phyloP scores from a whole-genome alignment of 345 rosid species.

The Odontarrhena argentea region DNA sequence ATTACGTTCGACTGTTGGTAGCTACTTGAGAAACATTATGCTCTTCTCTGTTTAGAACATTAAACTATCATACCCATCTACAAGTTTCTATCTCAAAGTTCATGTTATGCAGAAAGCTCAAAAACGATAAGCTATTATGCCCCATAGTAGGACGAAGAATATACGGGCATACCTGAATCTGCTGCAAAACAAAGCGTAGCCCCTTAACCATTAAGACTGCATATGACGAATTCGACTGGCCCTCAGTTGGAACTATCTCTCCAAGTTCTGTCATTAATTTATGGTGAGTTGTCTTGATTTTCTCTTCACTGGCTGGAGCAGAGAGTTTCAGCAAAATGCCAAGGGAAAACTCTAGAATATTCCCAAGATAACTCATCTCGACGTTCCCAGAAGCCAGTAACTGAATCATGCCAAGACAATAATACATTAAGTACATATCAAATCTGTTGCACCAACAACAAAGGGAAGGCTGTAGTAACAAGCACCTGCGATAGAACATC shows the following conservation, averaged over 20 bases:
- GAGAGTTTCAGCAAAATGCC: slow-evolving; percentile 76
- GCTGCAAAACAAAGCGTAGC: slow-evolving; percentile 78
- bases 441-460: slow-evolving; percentile 13
- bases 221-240: slow-evolving; percentile 48
- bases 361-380: slow-evolving; percentile 72
- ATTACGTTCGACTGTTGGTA: slow-evolving; percentile 8
- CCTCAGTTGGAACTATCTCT: slow-evolving; percentile 53
- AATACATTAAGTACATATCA: slow-evolving; percentile 16
- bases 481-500: slow-evolving; percentile 75
- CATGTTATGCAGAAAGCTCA: not conserved
- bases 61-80: not conserved
- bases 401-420: slow-evolving; percentile 41
- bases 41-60: not conserved
- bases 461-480: not conserved
- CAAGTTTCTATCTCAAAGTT: not conserved
- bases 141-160: not conserved
- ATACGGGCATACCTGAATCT: slow-evolving; percentile 65
- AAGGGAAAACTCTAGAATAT: slow-evolving; percentile 71
- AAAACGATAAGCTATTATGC: not conserved
- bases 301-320: slow-evolving; percentile 69
- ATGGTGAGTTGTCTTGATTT: slow-evolving; percentile 56
- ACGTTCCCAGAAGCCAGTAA: slow-evolving; percentile 72
- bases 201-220: slow-evolving; percentile 76
- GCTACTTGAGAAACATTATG: not conserved
- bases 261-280: slow-evolving; percentile 66